A percentile compares a stretch with the other conserved stretches of the same genome.
Conservation (phyloP, 73 alveolate species). For the Halteria grandinella region DNA sequence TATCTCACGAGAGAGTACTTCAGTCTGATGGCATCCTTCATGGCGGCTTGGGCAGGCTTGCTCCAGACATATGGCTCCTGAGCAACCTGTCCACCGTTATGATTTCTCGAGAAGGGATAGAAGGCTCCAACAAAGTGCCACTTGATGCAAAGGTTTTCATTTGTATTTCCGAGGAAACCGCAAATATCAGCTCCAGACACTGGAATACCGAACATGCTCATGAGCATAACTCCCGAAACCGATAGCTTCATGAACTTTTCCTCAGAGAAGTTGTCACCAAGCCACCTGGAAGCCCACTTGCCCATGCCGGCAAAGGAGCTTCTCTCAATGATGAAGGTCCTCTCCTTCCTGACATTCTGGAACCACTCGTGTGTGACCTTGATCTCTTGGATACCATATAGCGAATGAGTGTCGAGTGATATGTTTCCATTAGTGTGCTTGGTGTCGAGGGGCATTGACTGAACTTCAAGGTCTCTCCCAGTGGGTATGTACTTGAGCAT, state of each 20-base stretch:
- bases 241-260: conserved; percentile 78
- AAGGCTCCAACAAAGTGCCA: conserved; percentile 96
- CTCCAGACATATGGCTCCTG: conserved; percentile 91
- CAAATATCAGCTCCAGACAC: conserved; percentile 97
- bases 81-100: conserved; percentile 79
- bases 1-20: background rate
- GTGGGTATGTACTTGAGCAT: conserved; percentile 91
- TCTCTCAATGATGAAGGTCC: conserved; percentile 93
- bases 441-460: conserved; percentile 79
- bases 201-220: conserved; percentile 94
- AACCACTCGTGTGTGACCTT: conserved; percentile 81
- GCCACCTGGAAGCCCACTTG: conserved; percentile 95
- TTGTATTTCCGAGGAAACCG: conserved; percentile 95
- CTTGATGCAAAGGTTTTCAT: conserved; percentile 94
- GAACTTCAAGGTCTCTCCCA: conserved; percentile 70
- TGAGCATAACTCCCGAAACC: conserved; percentile 69
- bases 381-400: conserved; percentile 82
- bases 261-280: conserved; percentile 94
- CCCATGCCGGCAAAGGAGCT: conserved; percentile 96
- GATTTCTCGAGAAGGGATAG: conserved; percentile 98
- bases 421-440: conserved; percentile 69
- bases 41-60: too few relatives aligned
- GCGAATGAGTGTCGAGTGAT: conserved; percentile 86
- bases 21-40: too few relatives aligned
- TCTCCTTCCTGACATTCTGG: conserved; percentile 40